These are phyloP conservation scores for Pseudonitzschia multistriata DNA, from an alignment of 108 stramenopile genomes.

Conservation along the genomic window DNA sequence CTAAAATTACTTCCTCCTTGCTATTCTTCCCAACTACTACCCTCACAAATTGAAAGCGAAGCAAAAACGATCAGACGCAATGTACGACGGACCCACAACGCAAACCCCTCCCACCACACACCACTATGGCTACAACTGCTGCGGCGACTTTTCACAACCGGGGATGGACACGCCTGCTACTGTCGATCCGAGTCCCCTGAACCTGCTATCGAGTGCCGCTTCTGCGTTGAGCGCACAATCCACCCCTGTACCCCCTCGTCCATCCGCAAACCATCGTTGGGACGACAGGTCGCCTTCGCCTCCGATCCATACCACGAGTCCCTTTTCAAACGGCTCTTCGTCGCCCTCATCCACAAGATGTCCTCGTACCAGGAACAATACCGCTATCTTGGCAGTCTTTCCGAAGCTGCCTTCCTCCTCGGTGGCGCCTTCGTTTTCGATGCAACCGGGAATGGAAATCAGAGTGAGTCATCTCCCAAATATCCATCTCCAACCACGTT, in stretches of 20 bases:
- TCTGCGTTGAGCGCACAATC: not conserved
- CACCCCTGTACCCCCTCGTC: not conserved
- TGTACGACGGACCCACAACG: no score
- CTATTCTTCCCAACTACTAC: no score
- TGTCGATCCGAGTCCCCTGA: not conserved
- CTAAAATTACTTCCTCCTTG: no score
- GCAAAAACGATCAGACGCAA: no score
- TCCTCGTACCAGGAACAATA: not conserved
- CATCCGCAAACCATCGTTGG: not conserved
- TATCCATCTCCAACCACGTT: not conserved
- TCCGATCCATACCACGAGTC: not conserved
- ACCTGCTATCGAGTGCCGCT: slow-evolving; percentile 2
- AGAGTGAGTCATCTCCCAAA: not conserved
- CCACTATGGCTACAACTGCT: no score
- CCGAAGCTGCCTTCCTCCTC: not conserved
- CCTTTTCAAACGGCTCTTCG: not conserved
- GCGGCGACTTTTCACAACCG: no score
- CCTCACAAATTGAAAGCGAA: no score
- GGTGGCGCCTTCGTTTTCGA: not conserved
- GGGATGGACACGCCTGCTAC: no score
- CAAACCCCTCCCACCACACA: no score
- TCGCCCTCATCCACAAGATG: not conserved
- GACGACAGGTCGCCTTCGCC: not conserved
- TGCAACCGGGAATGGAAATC: slow-evolving; percentile 12
- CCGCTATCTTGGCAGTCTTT: not conserved